Evolutionary conservation across 1,139 yeast species (phyloP).

Genomic region (Suhomyces chickasaworum): DNA sequence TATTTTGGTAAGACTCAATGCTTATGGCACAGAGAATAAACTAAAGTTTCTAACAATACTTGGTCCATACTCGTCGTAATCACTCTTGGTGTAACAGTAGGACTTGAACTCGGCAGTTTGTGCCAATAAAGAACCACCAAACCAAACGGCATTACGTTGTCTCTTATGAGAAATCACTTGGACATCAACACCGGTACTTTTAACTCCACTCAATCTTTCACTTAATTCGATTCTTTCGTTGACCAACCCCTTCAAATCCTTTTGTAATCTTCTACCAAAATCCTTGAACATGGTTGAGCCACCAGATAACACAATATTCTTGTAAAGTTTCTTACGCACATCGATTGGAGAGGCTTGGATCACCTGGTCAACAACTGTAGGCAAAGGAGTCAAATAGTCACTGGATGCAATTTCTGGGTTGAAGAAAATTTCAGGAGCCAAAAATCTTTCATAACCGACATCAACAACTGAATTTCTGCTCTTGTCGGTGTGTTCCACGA

Average conservation of each 20-base stretch:
- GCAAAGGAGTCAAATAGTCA: conserved; percentile 93
- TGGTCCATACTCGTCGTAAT: conserved; percentile 97
- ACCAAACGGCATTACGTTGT: conserved; percentile 99
- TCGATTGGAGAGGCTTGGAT: conserved; percentile 96
- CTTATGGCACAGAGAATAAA: conserved; percentile 81
- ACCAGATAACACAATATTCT: conserved; percentile 91
- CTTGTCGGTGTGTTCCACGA: conserved; percentile 77
- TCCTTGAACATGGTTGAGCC: conserved; percentile 99
- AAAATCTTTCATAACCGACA: conserved; percentile 94
- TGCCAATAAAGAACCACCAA: conserved; percentile 95
- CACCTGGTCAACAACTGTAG: conserved; percentile 91
- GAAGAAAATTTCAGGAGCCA: conserved; percentile 98
- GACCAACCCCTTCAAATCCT: conserved; percentile 86
- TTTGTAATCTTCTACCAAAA: conserved; percentile 94
- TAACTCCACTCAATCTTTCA: conserved; percentile 78
- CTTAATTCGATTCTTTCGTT: conserved; percentile 84
- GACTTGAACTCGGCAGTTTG: conserved; percentile 96
- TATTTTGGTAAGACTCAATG: neutral
- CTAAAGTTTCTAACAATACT: conserved; percentile 96
- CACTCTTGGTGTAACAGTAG: conserved; percentile 95
- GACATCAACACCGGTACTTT: conserved; percentile 93
- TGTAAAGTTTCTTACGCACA: conserved; percentile 94
- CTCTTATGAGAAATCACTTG: conserved; percentile 96
- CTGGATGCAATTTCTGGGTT: conserved; percentile 96
- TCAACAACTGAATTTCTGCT: conserved; percentile 74